A percentile compares a stretch with the other conserved stretches of the same genome.
Conservation (phyloP, 345 rosid species). For the Salix dunnii region DNA sequence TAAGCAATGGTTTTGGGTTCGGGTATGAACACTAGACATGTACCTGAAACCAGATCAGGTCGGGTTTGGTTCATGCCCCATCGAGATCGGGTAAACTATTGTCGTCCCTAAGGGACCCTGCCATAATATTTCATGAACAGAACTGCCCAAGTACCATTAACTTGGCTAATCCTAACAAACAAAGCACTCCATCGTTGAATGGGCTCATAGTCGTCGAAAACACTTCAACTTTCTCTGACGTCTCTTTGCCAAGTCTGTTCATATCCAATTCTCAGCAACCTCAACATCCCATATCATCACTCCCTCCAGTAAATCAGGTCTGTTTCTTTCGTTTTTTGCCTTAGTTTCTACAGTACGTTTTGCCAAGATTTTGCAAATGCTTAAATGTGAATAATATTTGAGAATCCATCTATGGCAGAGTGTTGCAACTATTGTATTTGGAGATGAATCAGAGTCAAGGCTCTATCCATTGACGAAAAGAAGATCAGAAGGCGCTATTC, state of each 20-base stretch:
- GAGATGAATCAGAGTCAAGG: slow-evolving; percentile 62
- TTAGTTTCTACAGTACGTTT: neutral
- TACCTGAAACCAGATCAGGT: too few species aligned
- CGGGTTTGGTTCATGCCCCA: too few species aligned
- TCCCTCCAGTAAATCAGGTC: slow-evolving; percentile 52
- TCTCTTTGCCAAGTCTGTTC: slow-evolving; percentile 5
- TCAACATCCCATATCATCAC: slow-evolving; percentile 19
- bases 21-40: too few species aligned
- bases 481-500: slow-evolving; percentile 82
- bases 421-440: slow-evolving; percentile 77
- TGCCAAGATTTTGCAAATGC: neutral
- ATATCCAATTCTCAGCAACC: slow-evolving; percentile 30
- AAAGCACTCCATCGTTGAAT: slow-evolving; percentile 20
- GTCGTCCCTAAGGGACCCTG: too few species aligned
- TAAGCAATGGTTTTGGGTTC: too few species aligned
- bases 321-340: neutral
- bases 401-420: slow-evolving; percentile 31
- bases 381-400: neutral
- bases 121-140: neutral
- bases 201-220: slow-evolving; percentile 7
- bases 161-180: neutral
- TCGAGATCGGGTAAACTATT: too few species aligned
- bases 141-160: neutral
- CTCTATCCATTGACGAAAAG: slow-evolving; percentile 74
- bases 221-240: slow-evolving; percentile 19